Percentiles rank a stretch among this genome's conserved stretches.
These are phyloP conservation scores for Rhododendron ferrugineum DNA, from an alignment of 148 eudicot species.

Conservation along the genomic window DNA sequence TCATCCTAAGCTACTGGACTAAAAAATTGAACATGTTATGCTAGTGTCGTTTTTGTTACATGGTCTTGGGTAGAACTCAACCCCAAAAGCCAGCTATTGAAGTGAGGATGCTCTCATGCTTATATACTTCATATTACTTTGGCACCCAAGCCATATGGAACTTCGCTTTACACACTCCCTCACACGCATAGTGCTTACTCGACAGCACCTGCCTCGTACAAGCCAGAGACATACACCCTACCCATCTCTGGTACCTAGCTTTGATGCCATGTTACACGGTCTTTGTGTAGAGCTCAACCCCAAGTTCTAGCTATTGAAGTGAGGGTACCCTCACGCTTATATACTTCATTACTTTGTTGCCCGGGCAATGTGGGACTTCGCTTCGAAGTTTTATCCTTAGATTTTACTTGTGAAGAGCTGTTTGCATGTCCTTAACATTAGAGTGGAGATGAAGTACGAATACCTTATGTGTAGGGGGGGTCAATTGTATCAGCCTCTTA, in stretches of 20 bases:
- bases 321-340: too few relatives aligned
- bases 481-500: conserved; percentile 71
- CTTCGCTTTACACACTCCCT: not conserved
- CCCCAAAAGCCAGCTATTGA: not conserved
- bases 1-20: not conserved
- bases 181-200: not conserved
- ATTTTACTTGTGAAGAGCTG: not conserved
- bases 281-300: not conserved
- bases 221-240: not conserved
- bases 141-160: not conserved
- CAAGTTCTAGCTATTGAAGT: not conserved
- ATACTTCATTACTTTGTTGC: not conserved
- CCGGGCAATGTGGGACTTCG: not conserved
- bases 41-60: not conserved
- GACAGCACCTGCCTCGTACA: not conserved
- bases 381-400: not conserved
- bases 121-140: too few relatives aligned
- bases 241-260: not conserved
- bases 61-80: not conserved
- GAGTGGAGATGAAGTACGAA: not conserved
- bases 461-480: conserved; percentile 73
- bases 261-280: not conserved
- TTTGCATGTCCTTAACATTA: not conserved
- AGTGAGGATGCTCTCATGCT: not conserved
- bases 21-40: not conserved